Conservation (phyloP, 2,329 filamentous ascomycete genomes). For the Xylaria digitata region DNA sequence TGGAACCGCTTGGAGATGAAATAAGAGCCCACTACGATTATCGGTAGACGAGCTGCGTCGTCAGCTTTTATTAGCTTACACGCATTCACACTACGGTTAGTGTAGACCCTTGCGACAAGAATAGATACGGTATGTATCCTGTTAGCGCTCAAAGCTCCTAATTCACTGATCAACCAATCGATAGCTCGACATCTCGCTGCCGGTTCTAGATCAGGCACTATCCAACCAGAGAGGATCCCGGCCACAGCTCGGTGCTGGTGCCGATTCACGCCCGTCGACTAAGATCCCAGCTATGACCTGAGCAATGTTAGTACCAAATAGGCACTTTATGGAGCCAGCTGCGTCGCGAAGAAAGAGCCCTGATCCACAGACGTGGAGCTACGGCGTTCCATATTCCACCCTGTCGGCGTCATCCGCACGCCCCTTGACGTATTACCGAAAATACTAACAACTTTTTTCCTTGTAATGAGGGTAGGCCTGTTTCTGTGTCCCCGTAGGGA, state of each 20-base stretch:
- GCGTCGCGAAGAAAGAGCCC: conserved; percentile 12
- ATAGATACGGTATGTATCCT: neutral
- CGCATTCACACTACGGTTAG: neutral
- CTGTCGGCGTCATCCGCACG: conserved; percentile 28
- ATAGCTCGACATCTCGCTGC: neutral
- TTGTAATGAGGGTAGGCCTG: conserved; percentile 1
- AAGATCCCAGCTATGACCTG: neutral
- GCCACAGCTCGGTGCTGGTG: conserved; percentile 5
- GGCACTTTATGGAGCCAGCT: conserved; percentile 25
- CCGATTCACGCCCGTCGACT: conserved; percentile 17
- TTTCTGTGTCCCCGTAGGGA: neutral
- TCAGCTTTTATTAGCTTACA: neutral
- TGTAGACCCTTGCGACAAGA: neutral
- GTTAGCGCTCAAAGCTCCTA: neutral
- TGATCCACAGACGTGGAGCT: conserved; percentile 29
- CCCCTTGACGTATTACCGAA: conserved; percentile 18
- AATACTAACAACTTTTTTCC: conserved; percentile 9
- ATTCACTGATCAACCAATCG: conserved; percentile 11
- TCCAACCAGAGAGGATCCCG: conserved; percentile 1
- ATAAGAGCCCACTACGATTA: neutral
- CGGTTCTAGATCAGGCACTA: conserved; percentile 28
- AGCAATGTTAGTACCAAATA: conserved; percentile 8
- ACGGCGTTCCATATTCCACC: conserved; percentile 23
- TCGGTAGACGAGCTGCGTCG: neutral
- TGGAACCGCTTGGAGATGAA: too few species aligned